Base-by-base conservation (phyloP, 352 stramenopile genomes). In the Phytophthora foliorum region DNA sequence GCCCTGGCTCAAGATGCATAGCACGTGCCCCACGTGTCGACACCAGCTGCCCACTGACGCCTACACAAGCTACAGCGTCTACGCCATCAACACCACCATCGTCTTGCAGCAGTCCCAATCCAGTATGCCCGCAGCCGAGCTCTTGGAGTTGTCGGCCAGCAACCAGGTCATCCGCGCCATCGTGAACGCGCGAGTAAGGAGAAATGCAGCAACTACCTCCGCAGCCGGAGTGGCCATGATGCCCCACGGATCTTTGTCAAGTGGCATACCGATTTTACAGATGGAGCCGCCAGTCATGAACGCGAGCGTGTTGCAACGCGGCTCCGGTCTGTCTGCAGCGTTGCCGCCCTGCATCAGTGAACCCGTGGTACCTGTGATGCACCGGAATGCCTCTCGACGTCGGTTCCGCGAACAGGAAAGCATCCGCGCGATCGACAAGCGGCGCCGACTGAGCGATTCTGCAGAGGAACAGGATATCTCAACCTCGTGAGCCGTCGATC, bases 51-150 rank as follows among this genome's bases (percentile, higher is more conserved):
- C 89, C 4, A 95, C 84, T 0, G 89, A 96, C 51, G 77, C 82
- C 24, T 89, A 82, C 65, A 88, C 86, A n/a, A 95, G 91, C 59
- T 96, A 95, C 79, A 95, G 87, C 52, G 86, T 95, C 54, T 95
- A 95, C 71, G 87, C 89, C 34, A 96, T 96, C 77, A 96, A 96
- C 72, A 96, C 89, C 19, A 96, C 89, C 34, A 95, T 96, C 69
- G 92, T 96, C 46, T 58, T 96, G 57, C 89, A 95, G 67, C 84
- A 95, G 60, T 92, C 84, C 3, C 89, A 96, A 36, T 89, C 89
- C 25, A 80, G 79, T 36, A 86, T 96, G 78, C 83, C 89, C 1
- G 85, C 86, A 3, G 72, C 76, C 6, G 87, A 96, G 60, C 63
- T 96, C 60, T 73, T 95, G 13, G 87, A 96, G 62, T 62, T 95